These are phyloP conservation scores for Chlorella sp. DNA, from an alignment of 139 green algal genomes.

Conservation along the genomic window DNA sequence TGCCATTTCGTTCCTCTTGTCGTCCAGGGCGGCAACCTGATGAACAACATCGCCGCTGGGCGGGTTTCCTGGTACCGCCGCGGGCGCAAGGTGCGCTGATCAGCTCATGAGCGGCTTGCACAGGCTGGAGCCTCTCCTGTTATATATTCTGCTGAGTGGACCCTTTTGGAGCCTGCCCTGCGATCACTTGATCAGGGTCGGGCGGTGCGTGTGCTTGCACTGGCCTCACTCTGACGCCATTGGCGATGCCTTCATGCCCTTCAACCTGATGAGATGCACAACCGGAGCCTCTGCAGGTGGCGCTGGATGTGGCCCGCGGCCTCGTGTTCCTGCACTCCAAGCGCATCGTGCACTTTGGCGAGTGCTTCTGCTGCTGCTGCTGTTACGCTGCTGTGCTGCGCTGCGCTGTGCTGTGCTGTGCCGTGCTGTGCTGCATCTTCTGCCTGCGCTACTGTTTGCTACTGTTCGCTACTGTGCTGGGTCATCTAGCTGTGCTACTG, in stretches of 20 bases:
- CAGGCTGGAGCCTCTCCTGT: too few relatives aligned
- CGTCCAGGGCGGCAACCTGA: slow-evolving; percentile 57
- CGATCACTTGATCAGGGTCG: too few relatives aligned
- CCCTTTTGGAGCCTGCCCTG: too few relatives aligned
- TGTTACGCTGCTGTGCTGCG: background rate
- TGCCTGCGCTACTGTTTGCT: background rate
- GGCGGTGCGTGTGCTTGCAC: too few relatives aligned
- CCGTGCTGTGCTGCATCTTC: background rate
- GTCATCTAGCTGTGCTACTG: background rate
- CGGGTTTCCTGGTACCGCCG: slow-evolving; percentile 37
- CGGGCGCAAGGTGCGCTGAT: slow-evolving; percentile 25
- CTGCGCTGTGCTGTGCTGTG: background rate
- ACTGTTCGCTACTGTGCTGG: background rate
- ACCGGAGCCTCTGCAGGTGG: slow-evolving; percentile 19
- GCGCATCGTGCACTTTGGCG: background rate
- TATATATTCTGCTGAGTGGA: too few relatives aligned
- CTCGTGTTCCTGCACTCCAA: slow-evolving; percentile 46
- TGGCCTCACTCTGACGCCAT: too few relatives aligned
- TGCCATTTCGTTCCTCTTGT: too few relatives aligned
- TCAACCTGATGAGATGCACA: too few relatives aligned
- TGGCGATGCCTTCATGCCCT: too few relatives aligned
- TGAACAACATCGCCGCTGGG: slow-evolving; percentile 29
- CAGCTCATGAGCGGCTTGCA: too few relatives aligned
- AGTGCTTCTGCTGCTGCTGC: background rate
- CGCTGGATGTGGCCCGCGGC: slow-evolving; percentile 50